Conservation (phyloP, 2,329 filamentous ascomycete genomes). For the Penicillium sp. region DNA sequence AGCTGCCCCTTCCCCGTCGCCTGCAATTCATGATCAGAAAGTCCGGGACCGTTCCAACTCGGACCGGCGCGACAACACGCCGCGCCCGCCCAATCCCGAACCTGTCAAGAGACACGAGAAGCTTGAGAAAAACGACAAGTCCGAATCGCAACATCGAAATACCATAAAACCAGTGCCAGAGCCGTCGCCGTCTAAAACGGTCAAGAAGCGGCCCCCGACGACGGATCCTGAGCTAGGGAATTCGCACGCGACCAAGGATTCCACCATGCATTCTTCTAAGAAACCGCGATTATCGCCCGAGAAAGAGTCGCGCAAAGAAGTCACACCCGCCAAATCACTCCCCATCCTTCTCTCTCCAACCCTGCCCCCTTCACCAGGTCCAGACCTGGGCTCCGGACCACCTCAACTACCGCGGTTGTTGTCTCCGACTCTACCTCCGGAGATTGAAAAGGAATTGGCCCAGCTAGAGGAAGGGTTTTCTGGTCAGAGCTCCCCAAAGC, state of each 20-base stretch:
- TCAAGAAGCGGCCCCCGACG: conserved; percentile 33
- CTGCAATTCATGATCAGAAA: conserved; percentile 26
- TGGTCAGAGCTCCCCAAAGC: conserved; percentile 24
- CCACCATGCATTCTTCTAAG: conserved; percentile 39
- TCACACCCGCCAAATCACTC: conserved; percentile 29
- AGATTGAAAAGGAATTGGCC: conserved; percentile 56
- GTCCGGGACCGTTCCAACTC: conserved; percentile 21
- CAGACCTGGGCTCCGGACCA: conserved; percentile 31
- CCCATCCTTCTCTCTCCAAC: conserved; percentile 44
- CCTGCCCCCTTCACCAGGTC: conserved; percentile 38
- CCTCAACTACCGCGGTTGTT: conserved; percentile 54
- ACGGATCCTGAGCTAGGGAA: conserved; percentile 22
- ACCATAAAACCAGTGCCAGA: conserved; percentile 17
- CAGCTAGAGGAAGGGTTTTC: conserved; percentile 42
- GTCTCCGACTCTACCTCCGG: conserved; percentile 60
- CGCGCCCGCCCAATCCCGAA: conserved; percentile 23
- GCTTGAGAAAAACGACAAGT: conserved; percentile 13
- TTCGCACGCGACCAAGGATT: conserved; percentile 18
- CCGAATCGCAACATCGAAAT: conserved; percentile 9
- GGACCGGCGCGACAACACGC: conserved; percentile 22
- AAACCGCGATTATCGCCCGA: conserved; percentile 44
- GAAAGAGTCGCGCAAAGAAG: conserved; percentile 29
- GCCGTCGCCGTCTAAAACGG: conserved; percentile 19
- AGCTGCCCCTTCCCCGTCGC: conserved; percentile 28
- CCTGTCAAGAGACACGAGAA: conserved; percentile 12